A percentile compares a stretch with the other conserved stretches of the same genome.
phyloP scores from a whole-genome alignment of 805 yeast species.

The Saccharomycopsis lassenensis region DNA sequence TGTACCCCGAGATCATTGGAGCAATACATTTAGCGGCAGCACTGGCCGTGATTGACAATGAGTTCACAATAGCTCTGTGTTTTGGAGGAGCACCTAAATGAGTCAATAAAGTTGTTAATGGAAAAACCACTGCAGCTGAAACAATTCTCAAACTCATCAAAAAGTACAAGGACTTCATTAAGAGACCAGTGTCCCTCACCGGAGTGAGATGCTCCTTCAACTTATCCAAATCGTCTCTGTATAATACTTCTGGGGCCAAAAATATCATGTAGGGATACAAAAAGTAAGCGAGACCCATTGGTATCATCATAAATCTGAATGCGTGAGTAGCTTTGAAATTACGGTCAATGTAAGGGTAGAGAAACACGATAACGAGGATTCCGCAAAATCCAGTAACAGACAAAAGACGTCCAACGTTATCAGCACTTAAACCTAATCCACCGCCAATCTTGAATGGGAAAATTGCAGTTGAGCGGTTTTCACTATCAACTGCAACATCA shows the following conservation, averaged over 20 bases:
- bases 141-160: conserved; percentile 28
- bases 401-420: conserved; percentile 38
- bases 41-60: conserved; percentile 40
- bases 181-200: background rate
- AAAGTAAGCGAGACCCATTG: conserved; percentile 34
- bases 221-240: conserved; percentile 15
- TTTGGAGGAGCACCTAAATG: conserved; percentile 44
- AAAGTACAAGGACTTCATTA: conserved; percentile 21
- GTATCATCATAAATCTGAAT: conserved; percentile 34
- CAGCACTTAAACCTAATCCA: conserved; percentile 39
- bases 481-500: conserved; percentile 20
- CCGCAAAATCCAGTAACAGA: conserved; percentile 47
- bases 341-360: conserved; percentile 43
- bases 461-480: conserved; percentile 22
- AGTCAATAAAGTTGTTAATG: conserved; percentile 41
- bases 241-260: conserved; percentile 27
- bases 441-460: conserved; percentile 43
- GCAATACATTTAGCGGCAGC: conserved; percentile 48
- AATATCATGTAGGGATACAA: conserved; percentile 38
- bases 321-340: conserved; percentile 34
- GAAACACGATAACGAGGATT: conserved; percentile 35
- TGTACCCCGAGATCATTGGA: conserved; percentile 45
- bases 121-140: conserved; percentile 37
- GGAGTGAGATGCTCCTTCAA: no score
- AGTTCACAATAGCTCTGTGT: conserved; percentile 50